phyloP scores from a whole-genome alignment of 805 yeast species.

The Yarrowia bubula region DNA sequence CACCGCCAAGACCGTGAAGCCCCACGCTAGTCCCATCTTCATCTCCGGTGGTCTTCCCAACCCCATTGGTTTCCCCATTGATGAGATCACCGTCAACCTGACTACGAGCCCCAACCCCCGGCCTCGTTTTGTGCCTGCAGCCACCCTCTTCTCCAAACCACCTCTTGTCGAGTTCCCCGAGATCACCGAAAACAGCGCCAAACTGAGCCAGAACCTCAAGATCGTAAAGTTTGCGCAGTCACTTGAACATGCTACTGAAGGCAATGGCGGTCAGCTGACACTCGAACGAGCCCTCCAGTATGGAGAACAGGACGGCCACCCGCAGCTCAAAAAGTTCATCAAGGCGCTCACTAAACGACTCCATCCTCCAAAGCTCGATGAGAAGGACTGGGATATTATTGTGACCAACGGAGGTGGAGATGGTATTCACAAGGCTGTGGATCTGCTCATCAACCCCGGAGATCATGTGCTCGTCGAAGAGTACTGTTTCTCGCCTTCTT shows the following conservation, averaged over 20 bases:
- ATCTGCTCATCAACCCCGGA: constrained; percentile 27
- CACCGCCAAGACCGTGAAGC: background rate
- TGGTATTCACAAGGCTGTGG: constrained; percentile 24
- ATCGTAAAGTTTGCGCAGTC: constrained; percentile 1
- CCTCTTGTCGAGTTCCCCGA: background rate
- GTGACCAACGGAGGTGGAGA: constrained; percentile 28
- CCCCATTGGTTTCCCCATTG: constrained; percentile 14
- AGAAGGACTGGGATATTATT: constrained; percentile 9
- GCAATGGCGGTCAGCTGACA: constrained; percentile 2
- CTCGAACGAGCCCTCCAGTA: constrained; percentile 23
- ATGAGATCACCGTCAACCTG: background rate
- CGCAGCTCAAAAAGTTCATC: constrained; percentile 10
- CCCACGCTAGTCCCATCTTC: constrained; percentile 14
- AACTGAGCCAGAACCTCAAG: constrained; percentile 3
- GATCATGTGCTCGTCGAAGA: constrained; percentile 65
- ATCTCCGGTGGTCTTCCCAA: constrained; percentile 15
- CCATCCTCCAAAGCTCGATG: constrained; percentile 18
- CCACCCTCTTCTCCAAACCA: background rate
- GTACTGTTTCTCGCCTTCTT: constrained; percentile 70
- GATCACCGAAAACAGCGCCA: background rate
- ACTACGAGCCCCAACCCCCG: background rate
- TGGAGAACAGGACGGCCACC: constrained; percentile 14
- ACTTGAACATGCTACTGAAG: background rate
- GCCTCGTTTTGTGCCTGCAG: constrained; percentile 13
- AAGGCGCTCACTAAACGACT: background rate